Conservation (phyloP, 2,329 filamentous ascomycete genomes). For the Fusarium nanum region DNA sequence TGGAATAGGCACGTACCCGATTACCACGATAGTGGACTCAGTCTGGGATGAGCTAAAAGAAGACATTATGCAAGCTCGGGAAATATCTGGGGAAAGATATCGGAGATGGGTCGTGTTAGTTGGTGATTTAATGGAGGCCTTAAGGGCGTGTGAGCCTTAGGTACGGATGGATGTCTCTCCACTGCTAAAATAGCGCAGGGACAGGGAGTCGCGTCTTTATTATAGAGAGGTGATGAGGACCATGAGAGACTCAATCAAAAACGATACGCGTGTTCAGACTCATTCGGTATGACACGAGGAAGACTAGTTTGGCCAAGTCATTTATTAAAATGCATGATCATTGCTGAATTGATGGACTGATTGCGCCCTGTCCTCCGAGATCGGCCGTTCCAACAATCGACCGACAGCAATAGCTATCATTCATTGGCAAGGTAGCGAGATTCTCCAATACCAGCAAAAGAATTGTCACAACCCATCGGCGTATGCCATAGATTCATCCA, state of each 20-base stretch:
- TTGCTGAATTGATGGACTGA: accelerated
- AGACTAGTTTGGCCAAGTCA: not conserved
- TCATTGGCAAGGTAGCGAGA: too few relatives aligned
- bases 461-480: too few relatives aligned
- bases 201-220: accelerated
- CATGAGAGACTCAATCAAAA: not conserved
- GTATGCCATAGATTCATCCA: too few relatives aligned
- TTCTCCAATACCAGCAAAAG: too few relatives aligned
- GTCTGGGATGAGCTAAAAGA: not conserved
- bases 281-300: not conserved
- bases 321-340: not conserved
- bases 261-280: not conserved
- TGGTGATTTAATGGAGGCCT: not conserved
- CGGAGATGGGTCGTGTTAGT: not conserved
- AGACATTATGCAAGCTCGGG: slow-evolving; percentile 5
- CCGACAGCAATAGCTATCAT: too few relatives aligned
- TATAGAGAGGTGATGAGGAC: not conserved
- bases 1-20: slow-evolving; percentile 39
- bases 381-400: not conserved
- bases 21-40: slow-evolving; percentile 44
- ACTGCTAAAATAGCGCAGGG: not conserved
- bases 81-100: not conserved
- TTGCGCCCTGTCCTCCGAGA: not conserved
- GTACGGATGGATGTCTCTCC: not conserved
- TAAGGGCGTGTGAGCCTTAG: not conserved